These are phyloP conservation scores for Gossypioides kirkii DNA, from an alignment of 345 rosid genomes.

Conservation along the genomic window DNA sequence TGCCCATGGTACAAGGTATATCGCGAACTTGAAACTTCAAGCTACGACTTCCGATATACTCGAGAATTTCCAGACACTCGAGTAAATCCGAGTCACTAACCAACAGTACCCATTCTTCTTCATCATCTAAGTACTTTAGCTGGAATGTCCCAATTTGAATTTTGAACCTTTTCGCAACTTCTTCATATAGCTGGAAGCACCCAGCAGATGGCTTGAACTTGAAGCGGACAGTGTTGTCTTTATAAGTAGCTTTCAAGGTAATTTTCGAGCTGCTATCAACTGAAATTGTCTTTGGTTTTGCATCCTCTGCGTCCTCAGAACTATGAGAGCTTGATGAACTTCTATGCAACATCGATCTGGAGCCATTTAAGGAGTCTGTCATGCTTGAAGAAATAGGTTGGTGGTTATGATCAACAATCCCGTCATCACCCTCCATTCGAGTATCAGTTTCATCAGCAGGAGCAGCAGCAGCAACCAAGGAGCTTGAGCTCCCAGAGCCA, in stretches of 20 bases:
- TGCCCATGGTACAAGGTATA: slow-evolving; percentile 35
- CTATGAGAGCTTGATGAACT: slow-evolving; percentile 60
- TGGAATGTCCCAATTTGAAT: slow-evolving; percentile 62
- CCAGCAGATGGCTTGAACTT: slow-evolving; percentile 66
- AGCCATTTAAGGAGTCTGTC: slow-evolving; percentile 62
- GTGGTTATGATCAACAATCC: slow-evolving; percentile 37
- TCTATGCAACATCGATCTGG: slow-evolving; percentile 44
- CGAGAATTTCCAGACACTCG: slow-evolving; percentile 77
- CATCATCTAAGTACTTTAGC: slow-evolving; percentile 82
- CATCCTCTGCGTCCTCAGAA: slow-evolving; percentile 40
- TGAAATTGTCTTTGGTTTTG: slow-evolving; percentile 26
- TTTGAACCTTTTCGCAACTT: slow-evolving; percentile 70
- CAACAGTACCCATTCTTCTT: slow-evolving; percentile 87
- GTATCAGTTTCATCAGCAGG: slow-evolving; percentile 27
- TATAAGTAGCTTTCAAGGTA: slow-evolving; percentile 70
- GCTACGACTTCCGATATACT: slow-evolving; percentile 40
- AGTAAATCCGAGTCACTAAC: slow-evolving; percentile 67
- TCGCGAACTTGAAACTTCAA: slow-evolving; percentile 72
- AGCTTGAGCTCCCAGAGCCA: slow-evolving; percentile 31
- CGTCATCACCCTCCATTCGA: slow-evolving; percentile 37
- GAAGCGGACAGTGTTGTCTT: slow-evolving; percentile 67
- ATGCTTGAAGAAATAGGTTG: slow-evolving; percentile 42
- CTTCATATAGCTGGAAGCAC: slow-evolving; percentile 63
- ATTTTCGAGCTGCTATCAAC: slow-evolving; percentile 38
- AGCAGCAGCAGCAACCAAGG: slow-evolving; percentile 29